Conservation (phyloP, 2,329 filamentous ascomycete genomes). For the Lachnum nothofagi region DNA sequence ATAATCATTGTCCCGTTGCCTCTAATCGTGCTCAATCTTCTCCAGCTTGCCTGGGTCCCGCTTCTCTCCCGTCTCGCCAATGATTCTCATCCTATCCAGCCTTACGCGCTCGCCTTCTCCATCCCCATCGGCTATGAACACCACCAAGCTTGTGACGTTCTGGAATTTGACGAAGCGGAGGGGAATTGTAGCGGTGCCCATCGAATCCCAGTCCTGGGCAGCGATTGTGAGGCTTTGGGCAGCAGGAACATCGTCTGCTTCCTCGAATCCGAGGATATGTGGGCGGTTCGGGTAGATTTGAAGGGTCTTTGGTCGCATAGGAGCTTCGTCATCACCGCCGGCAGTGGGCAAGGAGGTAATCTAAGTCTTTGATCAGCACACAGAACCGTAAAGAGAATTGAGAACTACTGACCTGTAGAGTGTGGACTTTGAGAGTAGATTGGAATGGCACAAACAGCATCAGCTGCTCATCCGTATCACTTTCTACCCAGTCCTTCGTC, state of each 20-base stretch:
- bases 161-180: slow-evolving; percentile 97
- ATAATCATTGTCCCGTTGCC: slow-evolving; percentile 1
- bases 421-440: slow-evolving; percentile 82
- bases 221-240: slow-evolving; percentile 75
- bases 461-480: slow-evolving; percentile 93
- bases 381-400: neutral
- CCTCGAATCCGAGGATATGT: slow-evolving; percentile 89
- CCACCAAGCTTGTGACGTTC: slow-evolving; percentile 76
- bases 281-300: slow-evolving; percentile 83
- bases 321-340: slow-evolving; percentile 61
- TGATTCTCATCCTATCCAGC: slow-evolving; percentile 70
- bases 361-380: slow-evolving; percentile 40
- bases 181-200: slow-evolving; percentile 65
- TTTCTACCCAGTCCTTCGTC: slow-evolving; percentile 81
- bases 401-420: slow-evolving; percentile 52
- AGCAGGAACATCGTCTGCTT: slow-evolving; percentile 78
- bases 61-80: slow-evolving; percentile 89
- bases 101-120: slow-evolving; percentile 79
- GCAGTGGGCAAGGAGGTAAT: slow-evolving; percentile 73
- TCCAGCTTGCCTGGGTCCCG: slow-evolving; percentile 89
- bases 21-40: slow-evolving; percentile 59
- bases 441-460: slow-evolving; percentile 91
- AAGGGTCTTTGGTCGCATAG: slow-evolving; percentile 76
- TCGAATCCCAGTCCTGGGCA: slow-evolving; percentile 73
- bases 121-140: slow-evolving; percentile 86